phyloP scores from a whole-genome alignment of 2,329 filamentous ascomycete genomes.

The Geosmithia putterillii region DNA sequence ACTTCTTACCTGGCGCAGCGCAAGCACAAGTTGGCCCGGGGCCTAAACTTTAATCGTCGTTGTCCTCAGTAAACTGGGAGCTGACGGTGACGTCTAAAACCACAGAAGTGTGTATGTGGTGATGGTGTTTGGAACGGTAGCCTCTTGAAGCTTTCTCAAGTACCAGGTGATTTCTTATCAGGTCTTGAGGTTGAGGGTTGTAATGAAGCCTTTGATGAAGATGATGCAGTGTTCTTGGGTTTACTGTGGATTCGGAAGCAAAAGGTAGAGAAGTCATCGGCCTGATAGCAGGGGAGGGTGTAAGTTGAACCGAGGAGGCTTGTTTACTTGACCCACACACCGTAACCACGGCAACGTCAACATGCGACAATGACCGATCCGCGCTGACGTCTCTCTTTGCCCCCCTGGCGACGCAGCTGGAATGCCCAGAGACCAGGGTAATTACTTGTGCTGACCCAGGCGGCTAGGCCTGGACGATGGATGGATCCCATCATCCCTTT shows the following conservation, averaged over 20 bases:
- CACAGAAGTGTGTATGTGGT: conserved; percentile 3
- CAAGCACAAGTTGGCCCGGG: conserved; percentile 62
- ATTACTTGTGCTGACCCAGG: not conserved
- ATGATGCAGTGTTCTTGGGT: not conserved
- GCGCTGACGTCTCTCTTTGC: not conserved
- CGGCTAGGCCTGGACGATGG: too few species aligned
- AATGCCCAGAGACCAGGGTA: not conserved
- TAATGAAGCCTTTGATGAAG: not conserved
- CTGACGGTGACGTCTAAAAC: conserved; percentile 6
- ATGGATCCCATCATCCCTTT: too few species aligned
- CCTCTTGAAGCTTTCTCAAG: conserved; percentile 9
- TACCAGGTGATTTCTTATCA: conserved; percentile 12
- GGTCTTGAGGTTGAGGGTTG: not conserved
- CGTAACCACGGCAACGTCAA: not conserved
- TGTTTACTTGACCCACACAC: not conserved
- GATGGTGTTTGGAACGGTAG: conserved; percentile 2
- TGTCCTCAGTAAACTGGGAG: conserved; percentile 36
- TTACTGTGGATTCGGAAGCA: conserved; percentile 1
- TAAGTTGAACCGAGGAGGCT: not conserved
- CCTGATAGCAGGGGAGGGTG: not conserved
- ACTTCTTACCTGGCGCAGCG: conserved; percentile 63
- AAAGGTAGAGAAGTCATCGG: not conserved
- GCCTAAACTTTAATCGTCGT: conserved; percentile 37
- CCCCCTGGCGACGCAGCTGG: not conserved
- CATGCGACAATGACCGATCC: not conserved